Evolutionary conservation across 345 rosid species (phyloP), one percentile per base, ranked within the genome.

Genomic region (Microthlaspi erraticum): DNA sequence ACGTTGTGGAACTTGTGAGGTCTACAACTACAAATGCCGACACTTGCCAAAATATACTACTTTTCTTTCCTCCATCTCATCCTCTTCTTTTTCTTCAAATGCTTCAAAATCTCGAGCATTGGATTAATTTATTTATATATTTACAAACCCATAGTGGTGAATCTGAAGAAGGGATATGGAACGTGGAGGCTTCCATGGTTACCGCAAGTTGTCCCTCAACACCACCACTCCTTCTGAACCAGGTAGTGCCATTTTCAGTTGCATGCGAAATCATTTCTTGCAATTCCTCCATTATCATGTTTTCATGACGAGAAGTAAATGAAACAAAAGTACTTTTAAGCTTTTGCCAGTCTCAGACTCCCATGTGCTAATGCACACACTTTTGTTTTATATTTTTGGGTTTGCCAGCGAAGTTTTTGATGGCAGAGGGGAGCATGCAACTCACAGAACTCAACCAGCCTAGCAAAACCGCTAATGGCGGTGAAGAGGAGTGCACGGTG

Each of bases 101-200:
- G 45, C 55, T 55, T 62, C 72, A 33, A 26, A 44, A 33, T 59
- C 45, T 33, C 49, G 17, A 62, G 71, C 49, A 42, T 52, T 33
- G 14, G 14, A 1, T 39, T 64, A 10, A 37, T 65, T 26, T 37
- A 37, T 65, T 26, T 37, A 20, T 53, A 42, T 39, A 29, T 44
- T 39, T 44, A 61, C 73, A 37, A 52, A 44, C 38, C 49, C 43
- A 53, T 68, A 41, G 12, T 61, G 42, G 41, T 39, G 41, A 45
- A 46, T 42, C 44, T 52, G 60, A 38, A 62, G 45, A 66, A 66
- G 29, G 29, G 60, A 74, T 42, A 82, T 86, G 91, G 88, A 82
- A 63, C 74, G 76, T 67, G 83, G 83, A 71, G 88, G 86, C 71
- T 88, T 83, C 73, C 91, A 83, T 75, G 87, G 91, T 75, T 86